phyloP scores from a whole-genome alignment of 106 monocot genomes.

The Dioscorea dumetorum region DNA sequence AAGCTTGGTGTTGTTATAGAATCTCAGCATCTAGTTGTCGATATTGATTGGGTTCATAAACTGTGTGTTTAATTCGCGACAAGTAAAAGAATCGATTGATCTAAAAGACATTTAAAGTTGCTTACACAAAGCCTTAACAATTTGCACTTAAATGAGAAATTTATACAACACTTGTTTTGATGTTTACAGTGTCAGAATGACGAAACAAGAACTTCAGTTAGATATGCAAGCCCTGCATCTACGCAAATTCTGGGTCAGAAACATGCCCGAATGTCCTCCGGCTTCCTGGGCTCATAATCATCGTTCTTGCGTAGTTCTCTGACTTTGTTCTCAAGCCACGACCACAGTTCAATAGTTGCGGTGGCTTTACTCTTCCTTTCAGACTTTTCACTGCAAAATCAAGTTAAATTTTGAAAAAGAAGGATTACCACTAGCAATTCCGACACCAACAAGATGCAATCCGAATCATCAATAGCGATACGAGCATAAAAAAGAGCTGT shows the following conservation, averaged over 20 bases:
- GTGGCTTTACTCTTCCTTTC: slow-evolving; percentile 19
- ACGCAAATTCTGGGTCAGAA: slow-evolving; percentile 53
- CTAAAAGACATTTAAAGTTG: too few relatives aligned
- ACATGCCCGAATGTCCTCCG: slow-evolving; percentile 41
- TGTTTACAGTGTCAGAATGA: too few relatives aligned
- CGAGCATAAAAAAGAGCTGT: not conserved
- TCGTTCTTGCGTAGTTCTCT: slow-evolving; percentile 15
- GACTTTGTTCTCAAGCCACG: slow-evolving; percentile 18
- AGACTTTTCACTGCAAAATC: slow-evolving; percentile 13
- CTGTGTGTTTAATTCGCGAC: too few relatives aligned
- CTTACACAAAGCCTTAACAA: too few relatives aligned
- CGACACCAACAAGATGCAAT: not conserved
- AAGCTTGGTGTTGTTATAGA: too few relatives aligned
- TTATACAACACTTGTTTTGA: too few relatives aligned
- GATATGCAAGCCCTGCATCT: not conserved
- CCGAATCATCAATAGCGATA: too few relatives aligned
- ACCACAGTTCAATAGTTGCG: slow-evolving; percentile 3
- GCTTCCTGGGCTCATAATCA: slow-evolving; percentile 27
- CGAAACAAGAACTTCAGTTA: too few relatives aligned
- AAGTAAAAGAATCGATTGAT: too few relatives aligned
- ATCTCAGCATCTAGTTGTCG: too few relatives aligned
- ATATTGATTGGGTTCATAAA: too few relatives aligned
- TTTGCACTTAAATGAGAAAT: too few relatives aligned
- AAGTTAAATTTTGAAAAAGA: not conserved
- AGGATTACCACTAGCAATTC: not conserved